Base-by-base conservation (phyloP, 768 basidiomycete genomes). In the Lentinula detonsa region DNA sequence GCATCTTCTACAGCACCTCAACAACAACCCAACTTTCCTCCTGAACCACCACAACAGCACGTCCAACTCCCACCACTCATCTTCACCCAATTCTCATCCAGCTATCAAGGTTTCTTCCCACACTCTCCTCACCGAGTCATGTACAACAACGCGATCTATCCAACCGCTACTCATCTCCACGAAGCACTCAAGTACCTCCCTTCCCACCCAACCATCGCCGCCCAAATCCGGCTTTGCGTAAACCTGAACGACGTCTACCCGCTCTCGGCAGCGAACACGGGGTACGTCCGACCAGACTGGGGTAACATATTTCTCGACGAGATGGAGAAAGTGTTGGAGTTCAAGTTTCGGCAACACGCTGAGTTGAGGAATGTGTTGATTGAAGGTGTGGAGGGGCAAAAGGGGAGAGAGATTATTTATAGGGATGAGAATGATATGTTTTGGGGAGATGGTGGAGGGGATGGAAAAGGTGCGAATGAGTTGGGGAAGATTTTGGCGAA, bases 301-400 rank as follows among this genome's bases (percentile, higher is more conserved):
- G 76, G 78, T 0, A 62, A 71, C 4, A 74, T 81, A 21, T 83
- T 82, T 65, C 63, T 85, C 54, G 68, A 77, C 48, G 61, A 90
- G 89, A 83, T 90, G 84, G 83, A 87, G 46, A 82, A 87, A 7
- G 88, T 87, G 39, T 65, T 91, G 53, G 78, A 78, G 62, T 66
- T 78, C 62, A 93, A 93, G 68, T 87, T 93, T 66, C 78, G 74
- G 52, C 91, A 93, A 73, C 88, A 93, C 67, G 74, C 81, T 0
- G 74, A 80, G 34, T 70, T 93, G 58, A 81, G 84, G 39, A 61
- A 62, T 21, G 66, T 82, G 66, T 78, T 93, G 15, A 68, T 60
- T 11, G 33, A 90, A 23, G 55, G 55, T 11, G 67, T 71, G 21
- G 90, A 90, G 3, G 81, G 78, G 8, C 66, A 75, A 15, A 74